Conservation (phyloP, 2,329 filamentous ascomycete genomes). For the Lecanicillium sp. region DNA sequence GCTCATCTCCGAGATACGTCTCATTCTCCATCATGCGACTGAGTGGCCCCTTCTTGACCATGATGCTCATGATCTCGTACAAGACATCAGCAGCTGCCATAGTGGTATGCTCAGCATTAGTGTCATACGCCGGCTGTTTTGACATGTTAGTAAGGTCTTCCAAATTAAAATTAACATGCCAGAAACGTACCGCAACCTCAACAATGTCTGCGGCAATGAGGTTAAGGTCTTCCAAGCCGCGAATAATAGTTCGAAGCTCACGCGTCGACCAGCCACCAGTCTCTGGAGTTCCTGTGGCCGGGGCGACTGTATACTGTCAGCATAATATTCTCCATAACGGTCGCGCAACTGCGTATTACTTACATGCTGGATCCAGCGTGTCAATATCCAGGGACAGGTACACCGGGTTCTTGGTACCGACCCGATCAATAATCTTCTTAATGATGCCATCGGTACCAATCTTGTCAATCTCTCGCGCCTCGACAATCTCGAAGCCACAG, state of each 20-base stretch:
- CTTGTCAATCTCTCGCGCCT: slow-evolving; percentile 43
- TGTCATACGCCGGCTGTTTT: slow-evolving; percentile 58
- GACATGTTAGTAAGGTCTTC: neutral
- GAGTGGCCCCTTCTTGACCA: slow-evolving; percentile 71
- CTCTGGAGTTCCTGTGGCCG: slow-evolving; percentile 68
- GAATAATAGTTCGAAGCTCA: slow-evolving; percentile 64
- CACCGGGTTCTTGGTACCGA: slow-evolving; percentile 66
- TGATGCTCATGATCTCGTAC: slow-evolving; percentile 74
- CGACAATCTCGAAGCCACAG: slow-evolving; percentile 75
- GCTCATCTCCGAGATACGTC: too few species aligned
- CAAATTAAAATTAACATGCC: neutral
- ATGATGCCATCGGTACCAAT: slow-evolving; percentile 63
- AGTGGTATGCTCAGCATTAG: slow-evolving; percentile 65
- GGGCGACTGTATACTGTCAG: too few species aligned
- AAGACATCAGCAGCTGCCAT: slow-evolving; percentile 65
- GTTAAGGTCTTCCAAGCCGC: neutral
- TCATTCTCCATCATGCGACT: slow-evolving; percentile 44
- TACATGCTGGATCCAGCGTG: slow-evolving; percentile 74
- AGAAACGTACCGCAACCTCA: neutral
- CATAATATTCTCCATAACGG: too few species aligned
- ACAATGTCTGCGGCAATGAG: neutral
- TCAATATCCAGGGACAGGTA: slow-evolving; percentile 83
- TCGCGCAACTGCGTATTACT: too few species aligned
- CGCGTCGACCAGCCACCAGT: slow-evolving; percentile 70
- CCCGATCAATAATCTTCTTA: slow-evolving; percentile 65